Conservation (phyloP, 2,329 filamentous ascomycete species). For the Colletotrichum acutatum region DNA sequence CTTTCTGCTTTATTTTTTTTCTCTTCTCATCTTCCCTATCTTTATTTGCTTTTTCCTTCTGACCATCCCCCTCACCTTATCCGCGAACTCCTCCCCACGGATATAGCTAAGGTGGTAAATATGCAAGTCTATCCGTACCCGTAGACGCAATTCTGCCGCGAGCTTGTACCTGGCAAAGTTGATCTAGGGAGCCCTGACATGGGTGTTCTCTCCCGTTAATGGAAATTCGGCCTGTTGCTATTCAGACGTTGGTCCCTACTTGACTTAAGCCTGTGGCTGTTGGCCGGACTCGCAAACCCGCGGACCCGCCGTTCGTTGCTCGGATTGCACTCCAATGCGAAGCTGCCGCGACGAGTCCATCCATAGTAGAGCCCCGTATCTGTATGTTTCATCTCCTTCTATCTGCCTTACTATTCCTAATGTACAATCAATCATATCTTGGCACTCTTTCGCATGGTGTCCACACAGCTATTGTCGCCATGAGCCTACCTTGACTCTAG, state of each 20-base stretch:
- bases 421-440: not conserved
- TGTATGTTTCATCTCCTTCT: not conserved
- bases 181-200: not conserved
- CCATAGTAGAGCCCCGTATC: not conserved
- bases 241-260: not conserved
- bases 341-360: not conserved
- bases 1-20: not conserved
- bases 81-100: not conserved
- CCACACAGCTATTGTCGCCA: not conserved
- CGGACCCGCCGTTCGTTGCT: conserved; percentile 18
- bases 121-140: not conserved
- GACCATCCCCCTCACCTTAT: not conserved
- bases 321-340: not conserved
- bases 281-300: not conserved
- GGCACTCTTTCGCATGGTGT: not conserved
- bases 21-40: not conserved
- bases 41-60: not conserved
- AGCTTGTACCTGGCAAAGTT: not conserved
- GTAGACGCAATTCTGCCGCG: not conserved
- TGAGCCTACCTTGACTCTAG: not conserved
- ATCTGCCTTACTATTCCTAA: not conserved
- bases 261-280: not conserved
- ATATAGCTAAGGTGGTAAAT: not conserved
- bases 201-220: not conserved
- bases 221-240: not conserved